A percentile compares a stretch with the other conserved stretches of the same genome.
Evolutionary conservation across 1,139 yeast species (phyloP).

Genomic region (Diutina scorzettiae): DNA sequence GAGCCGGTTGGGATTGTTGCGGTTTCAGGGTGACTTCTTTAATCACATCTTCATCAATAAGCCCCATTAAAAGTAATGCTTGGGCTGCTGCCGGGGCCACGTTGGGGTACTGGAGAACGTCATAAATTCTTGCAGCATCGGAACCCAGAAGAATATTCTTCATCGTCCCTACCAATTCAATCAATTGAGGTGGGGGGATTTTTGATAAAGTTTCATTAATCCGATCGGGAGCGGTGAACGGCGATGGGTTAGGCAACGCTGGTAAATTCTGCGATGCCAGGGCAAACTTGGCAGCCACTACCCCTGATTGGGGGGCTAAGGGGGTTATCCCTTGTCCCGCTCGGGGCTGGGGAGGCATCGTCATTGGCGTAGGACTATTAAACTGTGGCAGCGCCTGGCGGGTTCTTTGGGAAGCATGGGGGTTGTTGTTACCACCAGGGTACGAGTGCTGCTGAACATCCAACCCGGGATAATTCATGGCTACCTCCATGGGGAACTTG

Average conservation of each 20-base stretch:
- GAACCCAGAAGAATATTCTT: slow-evolving; percentile 42
- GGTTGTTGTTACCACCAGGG: neutral
- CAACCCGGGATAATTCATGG: neutral
- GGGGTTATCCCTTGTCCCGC: neutral
- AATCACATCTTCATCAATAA: slow-evolving; percentile 54
- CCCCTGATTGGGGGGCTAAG: slow-evolving; percentile 13
- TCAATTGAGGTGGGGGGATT: slow-evolving; percentile 57
- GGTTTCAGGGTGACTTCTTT: slow-evolving; percentile 22
- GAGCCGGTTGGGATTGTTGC: slow-evolving; percentile 15
- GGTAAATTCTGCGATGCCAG: slow-evolving; percentile 37
- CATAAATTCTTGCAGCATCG: slow-evolving; percentile 36
- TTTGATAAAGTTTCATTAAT: slow-evolving; percentile 44
- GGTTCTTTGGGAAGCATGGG: neutral
- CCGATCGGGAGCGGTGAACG: slow-evolving; percentile 37
- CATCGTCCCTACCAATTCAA: slow-evolving; percentile 54
- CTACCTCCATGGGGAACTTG: slow-evolving; percentile 1
- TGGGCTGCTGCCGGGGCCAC: slow-evolving; percentile 59
- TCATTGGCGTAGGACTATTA: neutral
- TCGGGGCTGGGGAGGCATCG: neutral
- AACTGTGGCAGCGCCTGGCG: neutral
- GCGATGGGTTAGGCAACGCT: slow-evolving; percentile 14
- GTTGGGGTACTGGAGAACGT: slow-evolving; percentile 43
- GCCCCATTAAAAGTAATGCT: slow-evolving; percentile 65
- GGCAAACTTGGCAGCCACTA: slow-evolving; percentile 15
- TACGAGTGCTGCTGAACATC: neutral